Evolutionary conservation across 2,329 filamentous ascomycete genomes (phyloP).

Genomic region (Botrytis hyacinthi): DNA sequence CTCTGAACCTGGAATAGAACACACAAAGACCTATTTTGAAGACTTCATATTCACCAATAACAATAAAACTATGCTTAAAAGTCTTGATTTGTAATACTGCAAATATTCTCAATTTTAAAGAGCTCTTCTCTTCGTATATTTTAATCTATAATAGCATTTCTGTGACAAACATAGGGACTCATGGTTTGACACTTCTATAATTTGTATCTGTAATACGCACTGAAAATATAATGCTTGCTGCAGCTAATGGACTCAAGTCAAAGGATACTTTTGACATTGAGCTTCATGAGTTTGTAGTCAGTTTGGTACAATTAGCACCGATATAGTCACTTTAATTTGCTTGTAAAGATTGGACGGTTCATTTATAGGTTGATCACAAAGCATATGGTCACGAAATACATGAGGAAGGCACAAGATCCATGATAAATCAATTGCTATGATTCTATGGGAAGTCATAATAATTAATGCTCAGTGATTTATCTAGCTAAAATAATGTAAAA

Average conservation of each 20-base stretch:
- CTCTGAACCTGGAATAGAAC: too few relatives aligned
- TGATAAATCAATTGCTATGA: background rate
- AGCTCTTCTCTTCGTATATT: too few relatives aligned
- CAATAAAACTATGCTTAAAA: too few relatives aligned
- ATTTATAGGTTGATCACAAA: background rate
- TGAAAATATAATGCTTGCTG: background rate
- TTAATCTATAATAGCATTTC: too few relatives aligned
- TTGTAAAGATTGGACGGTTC: background rate
- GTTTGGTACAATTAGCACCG: fast-evolving
- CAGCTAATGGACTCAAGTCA: too few relatives aligned
- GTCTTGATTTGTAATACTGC: too few relatives aligned
- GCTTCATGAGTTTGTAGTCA: background rate
- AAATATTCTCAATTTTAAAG: too few relatives aligned
- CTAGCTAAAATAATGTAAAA: background rate
- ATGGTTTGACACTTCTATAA: too few relatives aligned
- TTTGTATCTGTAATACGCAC: too few relatives aligned
- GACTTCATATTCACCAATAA: too few relatives aligned
- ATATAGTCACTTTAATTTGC: background rate
- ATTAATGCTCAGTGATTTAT: background rate
- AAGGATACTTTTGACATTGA: fast-evolving
- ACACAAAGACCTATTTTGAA: too few relatives aligned
- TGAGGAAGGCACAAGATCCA: background rate
- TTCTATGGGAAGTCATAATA: background rate
- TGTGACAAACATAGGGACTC: too few relatives aligned
- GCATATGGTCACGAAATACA: background rate